Conservation (phyloP, 371 early-diverging fungal genomes). For the Lichtheimia ramosa region DNA sequence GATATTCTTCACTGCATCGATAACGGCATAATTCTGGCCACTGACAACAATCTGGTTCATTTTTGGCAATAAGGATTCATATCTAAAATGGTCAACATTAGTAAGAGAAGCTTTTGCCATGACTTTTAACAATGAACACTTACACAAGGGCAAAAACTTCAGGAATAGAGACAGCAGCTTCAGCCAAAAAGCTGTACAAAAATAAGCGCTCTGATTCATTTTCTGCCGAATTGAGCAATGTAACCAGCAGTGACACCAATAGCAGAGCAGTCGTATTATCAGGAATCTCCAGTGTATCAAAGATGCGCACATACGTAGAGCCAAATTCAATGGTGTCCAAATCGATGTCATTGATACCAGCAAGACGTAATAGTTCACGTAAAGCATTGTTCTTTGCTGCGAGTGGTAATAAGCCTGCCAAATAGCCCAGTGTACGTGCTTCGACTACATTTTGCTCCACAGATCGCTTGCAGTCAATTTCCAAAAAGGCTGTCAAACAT, state of each 20-base stretch:
- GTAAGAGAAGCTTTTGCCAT: neutral
- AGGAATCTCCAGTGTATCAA: slow-evolving; percentile 70
- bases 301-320: slow-evolving; percentile 57
- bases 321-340: slow-evolving; percentile 55
- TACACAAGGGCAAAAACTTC: slow-evolving; percentile 79
- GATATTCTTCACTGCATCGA: slow-evolving; percentile 76
- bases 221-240: slow-evolving; percentile 81
- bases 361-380: slow-evolving; percentile 61
- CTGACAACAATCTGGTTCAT: slow-evolving; percentile 76
- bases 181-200: slow-evolving; percentile 82
- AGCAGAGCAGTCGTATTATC: slow-evolving; percentile 72
- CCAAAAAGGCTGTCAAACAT: slow-evolving; percentile 71
- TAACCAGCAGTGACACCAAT: slow-evolving; percentile 75
- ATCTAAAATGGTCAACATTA: slow-evolving; percentile 34
- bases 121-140: slow-evolving; percentile 29
- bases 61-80: slow-evolving; percentile 73
- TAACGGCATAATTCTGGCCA: slow-evolving; percentile 67
- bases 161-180: slow-evolving; percentile 72
- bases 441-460: slow-evolving; percentile 54
- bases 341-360: slow-evolving; percentile 54
- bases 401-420: slow-evolving; percentile 73
- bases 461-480: slow-evolving; percentile 64
- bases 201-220: slow-evolving; percentile 81
- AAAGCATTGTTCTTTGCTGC: slow-evolving; percentile 66
- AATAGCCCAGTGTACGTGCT: slow-evolving; percentile 69